phyloP scores from a whole-genome alignment of 495 filamentous ascomycete species.

The Penicillium crystallinum region DNA sequence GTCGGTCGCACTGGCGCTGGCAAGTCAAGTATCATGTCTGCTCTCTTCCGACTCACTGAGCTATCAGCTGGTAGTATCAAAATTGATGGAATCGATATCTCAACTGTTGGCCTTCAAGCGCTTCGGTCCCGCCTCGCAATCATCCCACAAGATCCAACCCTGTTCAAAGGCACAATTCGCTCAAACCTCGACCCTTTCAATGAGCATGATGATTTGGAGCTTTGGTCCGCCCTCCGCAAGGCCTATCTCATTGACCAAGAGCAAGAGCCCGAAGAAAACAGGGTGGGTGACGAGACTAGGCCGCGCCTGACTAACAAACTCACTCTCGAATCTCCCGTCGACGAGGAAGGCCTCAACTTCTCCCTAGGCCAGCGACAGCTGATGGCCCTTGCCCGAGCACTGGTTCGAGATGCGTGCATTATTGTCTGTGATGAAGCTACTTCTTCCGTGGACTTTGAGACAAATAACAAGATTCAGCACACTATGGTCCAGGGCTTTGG shows the following conservation, averaged over 20 bases:
- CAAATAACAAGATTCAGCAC: conserved; percentile 87
- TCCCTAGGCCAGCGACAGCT: conserved; percentile 94
- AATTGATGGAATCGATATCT: conserved; percentile 86
- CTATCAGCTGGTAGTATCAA: conserved; percentile 73
- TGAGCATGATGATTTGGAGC: conserved; percentile 78
- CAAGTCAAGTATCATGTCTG: conserved; percentile 90
- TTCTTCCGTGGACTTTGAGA: conserved; percentile 89
- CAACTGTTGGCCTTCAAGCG: conserved; percentile 74
- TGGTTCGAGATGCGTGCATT: conserved; percentile 78
- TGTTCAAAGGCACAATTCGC: conserved; percentile 88
- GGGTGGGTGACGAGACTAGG: too few species aligned
- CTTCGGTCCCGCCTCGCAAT: conserved; percentile 85
- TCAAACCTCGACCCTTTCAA: conserved; percentile 90
- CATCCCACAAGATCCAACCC: conserved; percentile 93
- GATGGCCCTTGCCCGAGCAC: conserved; percentile 86
- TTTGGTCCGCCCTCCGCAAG: conserved; percentile 82
- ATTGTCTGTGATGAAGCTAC: conserved; percentile 97
- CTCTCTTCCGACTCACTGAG: conserved; percentile 86
- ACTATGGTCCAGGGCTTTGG: conserved; percentile 71
- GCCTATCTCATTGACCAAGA: conserved; percentile 69
- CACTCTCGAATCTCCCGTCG: conserved; percentile 50
- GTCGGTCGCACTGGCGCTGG: conserved; percentile 92
- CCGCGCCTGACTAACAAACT: too few species aligned
- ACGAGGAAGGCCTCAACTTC: conserved; percentile 93
- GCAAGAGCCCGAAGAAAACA: too few species aligned